These are phyloP conservation scores for Malus sylvestris DNA, from an alignment of 306 rosid genomes.

Conservation along the genomic window DNA sequence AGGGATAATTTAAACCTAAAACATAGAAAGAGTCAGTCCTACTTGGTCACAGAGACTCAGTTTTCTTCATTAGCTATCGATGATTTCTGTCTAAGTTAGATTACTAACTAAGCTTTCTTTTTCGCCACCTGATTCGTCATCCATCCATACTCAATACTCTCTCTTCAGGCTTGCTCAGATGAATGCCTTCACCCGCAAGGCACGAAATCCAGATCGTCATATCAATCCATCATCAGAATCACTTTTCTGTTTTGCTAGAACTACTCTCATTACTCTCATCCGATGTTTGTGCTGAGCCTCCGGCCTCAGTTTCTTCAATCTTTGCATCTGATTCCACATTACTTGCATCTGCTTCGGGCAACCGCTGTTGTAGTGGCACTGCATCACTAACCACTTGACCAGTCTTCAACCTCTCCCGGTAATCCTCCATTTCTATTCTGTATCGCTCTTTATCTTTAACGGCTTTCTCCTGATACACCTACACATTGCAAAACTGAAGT, in stretches of 20 bases:
- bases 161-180: neutral
- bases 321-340: slow-evolving; percentile 36
- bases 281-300: slow-evolving; percentile 26
- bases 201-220: slow-evolving; percentile 15
- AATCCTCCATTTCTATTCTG: slow-evolving; percentile 69
- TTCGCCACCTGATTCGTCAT: neutral
- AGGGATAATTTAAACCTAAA: neutral
- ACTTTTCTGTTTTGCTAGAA: slow-evolving; percentile 30
- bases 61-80: neutral
- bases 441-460: slow-evolving; percentile 80
- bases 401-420: slow-evolving; percentile 47
- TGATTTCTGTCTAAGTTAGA: neutral
- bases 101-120: neutral
- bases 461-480: slow-evolving; percentile 94
- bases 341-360: slow-evolving; percentile 41
- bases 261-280: slow-evolving; percentile 36
- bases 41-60: neutral
- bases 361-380: slow-evolving; percentile 62
- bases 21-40: neutral
- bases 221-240: slow-evolving; percentile 41
- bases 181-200: neutral
- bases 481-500: neutral
- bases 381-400: slow-evolving; percentile 63
- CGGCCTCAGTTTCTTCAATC: slow-evolving; percentile 37
- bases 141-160: neutral